Percentiles rank a stretch among this genome's conserved stretches.
phyloP scores from a whole-genome alignment of 345 rosid genomes.

The Ceriops decandra region DNA sequence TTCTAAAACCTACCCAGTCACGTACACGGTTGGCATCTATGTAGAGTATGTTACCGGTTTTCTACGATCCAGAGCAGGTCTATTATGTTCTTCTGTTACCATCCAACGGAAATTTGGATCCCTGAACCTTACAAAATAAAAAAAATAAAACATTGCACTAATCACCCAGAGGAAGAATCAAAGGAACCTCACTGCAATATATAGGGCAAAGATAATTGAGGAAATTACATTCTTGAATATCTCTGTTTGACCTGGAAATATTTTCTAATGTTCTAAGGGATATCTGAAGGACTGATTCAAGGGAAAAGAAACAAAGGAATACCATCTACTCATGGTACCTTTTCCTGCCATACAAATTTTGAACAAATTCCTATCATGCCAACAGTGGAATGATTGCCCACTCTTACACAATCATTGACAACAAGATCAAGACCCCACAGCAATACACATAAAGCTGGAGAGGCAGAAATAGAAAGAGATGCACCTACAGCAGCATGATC shows the following conservation, averaged over 20 bases:
- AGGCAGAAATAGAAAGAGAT: too few species aligned
- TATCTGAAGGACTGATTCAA: too few species aligned
- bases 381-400: constrained; percentile 85
- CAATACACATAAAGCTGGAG: background rate
- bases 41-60: constrained; percentile 38
- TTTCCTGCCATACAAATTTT: constrained; percentile 61
- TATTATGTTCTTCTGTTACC: constrained; percentile 50
- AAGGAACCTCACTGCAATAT: background rate
- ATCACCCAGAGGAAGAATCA: background rate
- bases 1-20: constrained; percentile 1
- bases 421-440: constrained; percentile 81
- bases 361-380: constrained; percentile 73
- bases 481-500: background rate
- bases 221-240: too few species aligned
- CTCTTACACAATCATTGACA: constrained; percentile 75
- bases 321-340: constrained; percentile 36
- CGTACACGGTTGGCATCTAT: constrained; percentile 14
- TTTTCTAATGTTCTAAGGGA: too few species aligned
- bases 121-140: constrained; percentile 39
- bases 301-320: too few species aligned
- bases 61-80: constrained; percentile 24
- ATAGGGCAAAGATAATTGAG: too few species aligned
- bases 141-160: constrained; percentile 20
- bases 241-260: too few species aligned
- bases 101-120: constrained; percentile 73